Conservation (phyloP, 352 stramenopile species). For the Phytophthora cryptogea region DNA sequence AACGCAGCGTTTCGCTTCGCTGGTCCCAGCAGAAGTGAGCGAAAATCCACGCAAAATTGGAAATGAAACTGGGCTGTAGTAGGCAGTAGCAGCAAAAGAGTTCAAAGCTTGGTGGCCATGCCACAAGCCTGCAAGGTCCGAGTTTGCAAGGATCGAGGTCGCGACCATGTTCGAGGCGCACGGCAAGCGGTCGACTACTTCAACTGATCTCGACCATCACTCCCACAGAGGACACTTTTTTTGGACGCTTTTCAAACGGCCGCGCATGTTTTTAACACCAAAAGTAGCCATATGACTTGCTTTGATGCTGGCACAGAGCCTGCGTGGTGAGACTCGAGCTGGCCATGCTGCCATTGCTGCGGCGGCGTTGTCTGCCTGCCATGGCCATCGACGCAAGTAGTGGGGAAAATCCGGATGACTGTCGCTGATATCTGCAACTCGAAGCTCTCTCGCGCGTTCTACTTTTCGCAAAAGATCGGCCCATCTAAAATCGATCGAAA, state of each 20-base stretch:
- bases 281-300: slow-evolving; percentile 9
- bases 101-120: too few species aligned
- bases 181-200: slow-evolving; percentile 6
- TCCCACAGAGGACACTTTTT: slow-evolving; percentile 22
- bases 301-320: not conserved
- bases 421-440: not conserved
- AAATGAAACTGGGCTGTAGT: not conserved
- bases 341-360: not conserved
- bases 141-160: too few species aligned
- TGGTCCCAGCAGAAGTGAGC: not conserved
- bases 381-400: not conserved
- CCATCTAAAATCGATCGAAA: slow-evolving; percentile 10
- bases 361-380: too few species aligned
- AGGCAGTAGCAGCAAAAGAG: not conserved
- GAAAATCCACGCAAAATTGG: not conserved
- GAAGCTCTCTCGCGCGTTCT: slow-evolving; percentile 29
- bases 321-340: not conserved
- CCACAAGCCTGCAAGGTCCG: not conserved
- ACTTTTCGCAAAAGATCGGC: slow-evolving; percentile 27
- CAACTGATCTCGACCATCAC: slow-evolving; percentile 28
- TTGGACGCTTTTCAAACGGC: slow-evolving; percentile 5
- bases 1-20: slow-evolving; percentile 23
- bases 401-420: not conserved
- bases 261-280: slow-evolving; percentile 23
- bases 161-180: too few species aligned